Base-by-base conservation (phyloP, 306 rosid species). In the Erythrophleum fordii region DNA sequence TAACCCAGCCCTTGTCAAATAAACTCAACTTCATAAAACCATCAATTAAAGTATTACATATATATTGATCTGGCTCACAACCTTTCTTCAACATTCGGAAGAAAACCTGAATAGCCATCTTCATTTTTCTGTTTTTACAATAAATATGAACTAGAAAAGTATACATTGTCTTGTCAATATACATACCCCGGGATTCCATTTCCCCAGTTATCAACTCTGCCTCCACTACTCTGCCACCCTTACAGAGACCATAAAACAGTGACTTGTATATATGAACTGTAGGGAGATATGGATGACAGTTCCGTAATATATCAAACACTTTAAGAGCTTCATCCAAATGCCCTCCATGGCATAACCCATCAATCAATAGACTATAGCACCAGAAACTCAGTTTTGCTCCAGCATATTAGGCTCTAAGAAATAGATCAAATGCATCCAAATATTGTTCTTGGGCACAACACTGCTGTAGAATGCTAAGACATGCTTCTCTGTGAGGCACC, bases 101-200 rank as follows among this genome's bases (percentile, higher is more conserved):
- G 53, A 87, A 81, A 31, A 85, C 82, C 81, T 80, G 83, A 86
- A 84, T 77, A 53, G 90, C 90, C 86, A 84, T 75, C 72, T 87
- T 84, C 88, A 87, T 74, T 74, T 71, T 81, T 77, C 80, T 81
- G 34, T 51, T 83, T 78, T 71, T 84, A 61, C 87, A 78, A 81
- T 87, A 87, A 76, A 53, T 72, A 70, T 68, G 41, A 64, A 87
- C 77, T 46, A 87, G 73, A 87, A 81, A 81, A 61, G 87, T 87
- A 80, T 87, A 87, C 90, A 87, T 84, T 20, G 25, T 65, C 72
- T 76, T 78, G 62, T 87, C 90, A 34, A 85, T 45, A 78, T 84
- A 78, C 44, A 84, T 22, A 41, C 86, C 85, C 46, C 8, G 77
- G 46, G 83, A 81, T 85, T 84, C 86, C 88, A 87, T 87, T 75